Conservation (phyloP, 495 filamentous ascomycete species). For the Podospora comata region DNA sequence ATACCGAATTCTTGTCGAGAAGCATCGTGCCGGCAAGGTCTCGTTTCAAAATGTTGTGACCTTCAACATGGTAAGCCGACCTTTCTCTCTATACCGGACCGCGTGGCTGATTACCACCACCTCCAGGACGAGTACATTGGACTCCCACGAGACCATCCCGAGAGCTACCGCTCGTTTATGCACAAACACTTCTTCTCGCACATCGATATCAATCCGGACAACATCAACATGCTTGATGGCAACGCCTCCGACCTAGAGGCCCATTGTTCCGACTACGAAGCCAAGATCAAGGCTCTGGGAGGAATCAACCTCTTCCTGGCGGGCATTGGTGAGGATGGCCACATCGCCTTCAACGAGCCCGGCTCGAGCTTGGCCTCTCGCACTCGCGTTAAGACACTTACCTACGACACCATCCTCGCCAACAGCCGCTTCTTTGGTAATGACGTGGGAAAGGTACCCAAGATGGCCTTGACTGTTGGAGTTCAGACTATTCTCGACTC, state of each 20-base stretch:
- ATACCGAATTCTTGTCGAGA: constrained; percentile 72
- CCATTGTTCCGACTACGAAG: constrained; percentile 76
- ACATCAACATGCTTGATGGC: constrained; percentile 84
- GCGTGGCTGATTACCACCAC: neutral
- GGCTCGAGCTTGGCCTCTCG: constrained; percentile 74
- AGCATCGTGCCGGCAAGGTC: constrained; percentile 72
- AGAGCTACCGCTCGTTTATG: constrained; percentile 89
- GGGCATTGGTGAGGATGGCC: constrained; percentile 80
- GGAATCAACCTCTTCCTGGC: constrained; percentile 85
- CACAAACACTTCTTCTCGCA: constrained; percentile 88
- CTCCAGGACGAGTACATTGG: constrained; percentile 80
- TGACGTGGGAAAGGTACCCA: constrained; percentile 69
- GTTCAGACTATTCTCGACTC: constrained; percentile 84
- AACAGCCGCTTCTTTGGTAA: constrained; percentile 81
- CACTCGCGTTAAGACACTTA: constrained; percentile 80
- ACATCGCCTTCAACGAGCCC: constrained; percentile 89
- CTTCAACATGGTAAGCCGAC: constrained; percentile 76
- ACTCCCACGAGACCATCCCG: constrained; percentile 74
- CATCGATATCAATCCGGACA: constrained; percentile 73
- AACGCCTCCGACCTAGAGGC: constrained; percentile 71
- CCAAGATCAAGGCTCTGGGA: constrained; percentile 67
- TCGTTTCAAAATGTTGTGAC: constrained; percentile 86
- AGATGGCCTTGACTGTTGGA: constrained; percentile 81
- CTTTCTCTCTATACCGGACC: neutral
- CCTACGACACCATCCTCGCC: constrained; percentile 81